phyloP scores from a whole-genome alignment of 164 flowering plant genomes.

The Tinospora cordifolia region DNA sequence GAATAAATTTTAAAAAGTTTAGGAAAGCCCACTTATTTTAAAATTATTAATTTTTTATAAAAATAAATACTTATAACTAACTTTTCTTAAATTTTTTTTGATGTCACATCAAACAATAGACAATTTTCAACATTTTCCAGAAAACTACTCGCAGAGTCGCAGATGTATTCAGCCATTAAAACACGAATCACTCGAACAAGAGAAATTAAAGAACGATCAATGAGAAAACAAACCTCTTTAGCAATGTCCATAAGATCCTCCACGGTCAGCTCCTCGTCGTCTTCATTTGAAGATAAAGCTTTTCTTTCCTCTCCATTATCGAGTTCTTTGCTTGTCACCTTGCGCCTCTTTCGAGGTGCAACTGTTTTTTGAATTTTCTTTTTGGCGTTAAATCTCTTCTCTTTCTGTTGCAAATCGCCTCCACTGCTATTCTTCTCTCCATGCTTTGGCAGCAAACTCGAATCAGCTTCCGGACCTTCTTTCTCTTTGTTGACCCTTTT shows the following conservation, averaged over 20 bases:
- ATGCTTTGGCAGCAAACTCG: slow-evolving; percentile 15
- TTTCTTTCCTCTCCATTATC: slow-evolving; percentile 14
- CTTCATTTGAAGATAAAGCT: slow-evolving; percentile 15
- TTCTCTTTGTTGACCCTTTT: slow-evolving; percentile 9
- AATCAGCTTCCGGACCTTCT: slow-evolving; percentile 10
- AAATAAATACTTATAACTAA: too few species aligned
- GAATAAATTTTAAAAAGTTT: too few species aligned
- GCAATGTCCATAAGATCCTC: slow-evolving; percentile 66
- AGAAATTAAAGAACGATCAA: background rate
- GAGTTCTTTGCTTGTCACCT: slow-evolving; percentile 1
- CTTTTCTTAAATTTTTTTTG: too few species aligned
- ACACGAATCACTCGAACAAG: too few species aligned
- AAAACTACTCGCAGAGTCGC: too few species aligned
- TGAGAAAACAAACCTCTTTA: slow-evolving; percentile 40
- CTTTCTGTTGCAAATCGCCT: slow-evolving; percentile 4
- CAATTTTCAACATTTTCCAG: too few species aligned
- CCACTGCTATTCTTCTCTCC: slow-evolving; percentile 10
- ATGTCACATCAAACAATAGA: too few species aligned
- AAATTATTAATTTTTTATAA: too few species aligned
- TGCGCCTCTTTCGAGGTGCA: slow-evolving; percentile 11
- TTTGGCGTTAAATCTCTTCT: slow-evolving; percentile 16
- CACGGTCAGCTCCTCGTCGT: slow-evolving; percentile 41
- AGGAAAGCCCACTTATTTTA: too few species aligned
- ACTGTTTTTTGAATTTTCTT: slow-evolving; percentile 5
- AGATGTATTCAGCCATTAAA: background rate